A percentile compares a stretch with the other conserved stretches of the same genome.
phyloP scores from a whole-genome alignment of 2,329 filamentous ascomycete genomes.

The Aspergillus eucalypticola region DNA sequence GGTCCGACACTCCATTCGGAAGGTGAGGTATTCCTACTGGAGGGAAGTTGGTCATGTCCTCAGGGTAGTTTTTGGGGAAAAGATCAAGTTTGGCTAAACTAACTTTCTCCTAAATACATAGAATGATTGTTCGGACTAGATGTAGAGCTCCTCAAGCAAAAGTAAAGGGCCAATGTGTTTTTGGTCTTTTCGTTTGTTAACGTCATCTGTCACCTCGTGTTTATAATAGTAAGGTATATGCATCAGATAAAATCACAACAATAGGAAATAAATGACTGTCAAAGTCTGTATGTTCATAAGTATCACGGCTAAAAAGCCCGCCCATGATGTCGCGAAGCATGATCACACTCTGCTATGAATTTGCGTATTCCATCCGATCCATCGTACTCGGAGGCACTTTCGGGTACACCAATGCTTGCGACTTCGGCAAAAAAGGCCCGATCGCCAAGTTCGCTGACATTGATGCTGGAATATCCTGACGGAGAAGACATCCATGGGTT shows the following conservation, averaged over 20 bases:
- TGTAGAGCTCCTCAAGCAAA: background rate
- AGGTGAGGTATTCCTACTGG: background rate
- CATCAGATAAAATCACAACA: background rate
- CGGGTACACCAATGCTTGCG: constrained; percentile 35
- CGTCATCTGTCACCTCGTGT: background rate
- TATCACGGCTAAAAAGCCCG: constrained; percentile 4
- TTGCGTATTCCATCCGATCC: constrained; percentile 66
- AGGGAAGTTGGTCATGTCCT: background rate
- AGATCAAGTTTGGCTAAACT: background rate
- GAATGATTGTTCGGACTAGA: background rate
- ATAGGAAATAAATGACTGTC: constrained; percentile 20
- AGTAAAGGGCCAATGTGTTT: background rate
- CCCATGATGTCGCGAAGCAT: constrained; percentile 34
- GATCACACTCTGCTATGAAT: constrained; percentile 66
- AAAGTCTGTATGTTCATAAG: constrained; percentile 14
- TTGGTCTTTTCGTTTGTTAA: background rate
- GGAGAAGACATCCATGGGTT: constrained; percentile 58
- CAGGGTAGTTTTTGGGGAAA: background rate
- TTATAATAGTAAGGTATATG: background rate
- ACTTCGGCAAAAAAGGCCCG: constrained; percentile 42
- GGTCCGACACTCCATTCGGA: constrained; percentile 13
- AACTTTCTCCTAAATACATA: no score
- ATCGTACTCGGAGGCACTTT: constrained; percentile 57
- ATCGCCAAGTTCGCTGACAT: constrained; percentile 53
- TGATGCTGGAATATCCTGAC: constrained; percentile 60